These are phyloP conservation scores for Collybiopsis luxurians DNA, from an alignment of 768 basidiomycete species.

Conservation along the genomic window DNA sequence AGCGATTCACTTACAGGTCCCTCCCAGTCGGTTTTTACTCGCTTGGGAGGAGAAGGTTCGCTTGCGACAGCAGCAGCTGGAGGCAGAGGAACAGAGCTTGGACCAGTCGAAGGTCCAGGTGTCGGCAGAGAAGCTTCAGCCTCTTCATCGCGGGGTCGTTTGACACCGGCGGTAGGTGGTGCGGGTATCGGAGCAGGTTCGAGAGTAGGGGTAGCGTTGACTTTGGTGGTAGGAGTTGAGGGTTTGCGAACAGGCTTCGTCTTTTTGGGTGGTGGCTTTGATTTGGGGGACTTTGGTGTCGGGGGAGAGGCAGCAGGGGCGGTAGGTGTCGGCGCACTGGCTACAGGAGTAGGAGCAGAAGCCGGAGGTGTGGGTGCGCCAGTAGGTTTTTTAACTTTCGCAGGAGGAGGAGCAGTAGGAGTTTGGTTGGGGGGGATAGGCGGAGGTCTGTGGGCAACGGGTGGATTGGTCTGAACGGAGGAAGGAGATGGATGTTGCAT, in stretches of 20 bases:
- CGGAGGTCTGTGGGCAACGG: not conserved
- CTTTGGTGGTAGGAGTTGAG: conserved; percentile 19
- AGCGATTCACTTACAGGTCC: conserved; percentile 52
- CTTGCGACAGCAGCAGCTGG: conserved; percentile 29
- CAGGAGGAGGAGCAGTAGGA: conserved; percentile 16
- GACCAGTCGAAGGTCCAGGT: conserved; percentile 21
- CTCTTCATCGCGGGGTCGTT: conserved; percentile 58
- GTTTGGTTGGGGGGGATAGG: conserved; percentile 15
- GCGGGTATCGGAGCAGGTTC: conserved; percentile 26
- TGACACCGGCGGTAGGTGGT: conserved; percentile 25
- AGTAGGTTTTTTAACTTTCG: conserved; percentile 12
- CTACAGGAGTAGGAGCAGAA: conserved; percentile 38
- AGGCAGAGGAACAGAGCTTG: conserved; percentile 25
- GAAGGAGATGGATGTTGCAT: conserved; percentile 11
- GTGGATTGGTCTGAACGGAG: conserved; percentile 15
- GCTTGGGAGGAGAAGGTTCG: conserved; percentile 70
- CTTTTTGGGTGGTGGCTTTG: conserved; percentile 46
- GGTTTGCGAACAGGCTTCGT: conserved; percentile 34
- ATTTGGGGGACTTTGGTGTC: conserved; percentile 67
- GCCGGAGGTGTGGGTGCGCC: conserved; percentile 22
- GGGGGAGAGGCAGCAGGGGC: conserved; percentile 57
- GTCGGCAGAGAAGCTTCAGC: conserved; percentile 16
- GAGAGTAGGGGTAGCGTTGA: conserved; percentile 14
- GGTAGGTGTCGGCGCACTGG: conserved; percentile 51
- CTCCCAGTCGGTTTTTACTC: conserved; percentile 70